Conservation (phyloP, 495 filamentous ascomycete genomes). For the Beverwykella pulmonaria region DNA sequence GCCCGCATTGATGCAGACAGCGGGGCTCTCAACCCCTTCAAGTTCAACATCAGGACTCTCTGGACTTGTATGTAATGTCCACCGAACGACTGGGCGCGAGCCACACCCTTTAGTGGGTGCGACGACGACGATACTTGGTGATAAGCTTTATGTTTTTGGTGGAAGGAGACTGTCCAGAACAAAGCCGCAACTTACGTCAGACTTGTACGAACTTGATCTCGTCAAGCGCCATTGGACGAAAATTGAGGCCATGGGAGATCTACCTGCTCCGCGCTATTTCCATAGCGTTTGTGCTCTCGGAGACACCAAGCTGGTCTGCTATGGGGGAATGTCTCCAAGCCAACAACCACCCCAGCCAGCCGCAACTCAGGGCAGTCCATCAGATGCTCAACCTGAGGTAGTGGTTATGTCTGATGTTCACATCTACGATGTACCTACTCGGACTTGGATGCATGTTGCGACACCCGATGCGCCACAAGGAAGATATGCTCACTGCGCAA, state of each 20-base stretch:
- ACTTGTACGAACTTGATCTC: slow-evolving; percentile 91
- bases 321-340: slow-evolving; percentile 93
- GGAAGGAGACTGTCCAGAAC: slow-evolving; percentile 83
- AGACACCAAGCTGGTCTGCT: slow-evolving; percentile 94
- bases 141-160: slow-evolving; percentile 95
- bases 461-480: slow-evolving; percentile 84
- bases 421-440: slow-evolving; percentile 86
- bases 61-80: slow-evolving; percentile 90
- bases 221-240: slow-evolving; percentile 91
- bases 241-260: slow-evolving; percentile 77
- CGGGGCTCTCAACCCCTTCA: slow-evolving; percentile 39
- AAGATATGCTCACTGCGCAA: slow-evolving; percentile 94
- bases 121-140: slow-evolving; percentile 90
- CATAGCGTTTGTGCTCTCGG: slow-evolving; percentile 92
- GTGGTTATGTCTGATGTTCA: slow-evolving; percentile 98
- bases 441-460: slow-evolving; percentile 81
- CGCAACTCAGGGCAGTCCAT: slow-evolving; percentile 45
- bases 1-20: slow-evolving; percentile 36
- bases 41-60: slow-evolving; percentile 62
- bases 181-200: slow-evolving; percentile 78
- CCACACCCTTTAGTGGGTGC: slow-evolving; percentile 90
- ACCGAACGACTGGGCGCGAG: slow-evolving; percentile 86
- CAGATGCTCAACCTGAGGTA: slow-evolving; percentile 81
- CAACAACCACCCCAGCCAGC: slow-evolving; percentile 45
- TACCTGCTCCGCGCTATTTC: slow-evolving; percentile 91